phyloP scores from a whole-genome alignment of 192 early-diverging fungal species.

The Rhizoclosmatium globosum region DNA sequence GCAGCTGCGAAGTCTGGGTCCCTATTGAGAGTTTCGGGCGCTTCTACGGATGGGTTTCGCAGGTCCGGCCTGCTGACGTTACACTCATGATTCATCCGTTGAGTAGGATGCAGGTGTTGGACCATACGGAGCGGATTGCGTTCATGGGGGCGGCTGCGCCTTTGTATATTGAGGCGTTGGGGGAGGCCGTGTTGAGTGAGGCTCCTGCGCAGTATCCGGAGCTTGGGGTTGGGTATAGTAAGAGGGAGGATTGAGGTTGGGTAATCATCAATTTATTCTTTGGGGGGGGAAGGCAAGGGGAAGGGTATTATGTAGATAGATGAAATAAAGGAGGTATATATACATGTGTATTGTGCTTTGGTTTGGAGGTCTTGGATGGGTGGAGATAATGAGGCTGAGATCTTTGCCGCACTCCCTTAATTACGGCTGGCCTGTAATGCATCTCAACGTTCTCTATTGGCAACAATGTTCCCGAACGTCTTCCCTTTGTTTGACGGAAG shows the following conservation, averaged over 20 bases:
- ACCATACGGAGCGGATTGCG: slow-evolving; percentile 64
- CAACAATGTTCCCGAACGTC: too few relatives aligned
- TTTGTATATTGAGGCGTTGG: slow-evolving; percentile 52
- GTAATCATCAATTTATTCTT: too few relatives aligned
- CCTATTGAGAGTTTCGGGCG: slow-evolving; percentile 66
- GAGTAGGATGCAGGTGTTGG: slow-evolving; percentile 57
- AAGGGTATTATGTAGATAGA: too few relatives aligned
- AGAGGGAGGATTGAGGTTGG: background rate
- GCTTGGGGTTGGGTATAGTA: slow-evolving; percentile 64
- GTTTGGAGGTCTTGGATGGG: too few relatives aligned
- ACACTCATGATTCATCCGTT: slow-evolving; percentile 72
- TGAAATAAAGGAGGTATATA: too few relatives aligned
- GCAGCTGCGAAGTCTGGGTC: slow-evolving; percentile 69
- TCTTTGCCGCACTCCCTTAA: too few relatives aligned
- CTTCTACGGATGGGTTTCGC: slow-evolving; percentile 61
- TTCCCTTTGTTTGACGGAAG: too few relatives aligned
- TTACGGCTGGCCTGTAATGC: too few relatives aligned
- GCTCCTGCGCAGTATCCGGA: slow-evolving; percentile 70
- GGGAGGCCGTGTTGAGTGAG: slow-evolving; percentile 39
- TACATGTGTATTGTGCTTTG: too few relatives aligned
- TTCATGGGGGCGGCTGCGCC: slow-evolving; percentile 67
- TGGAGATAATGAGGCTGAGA: too few relatives aligned
- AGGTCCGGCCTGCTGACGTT: slow-evolving; percentile 54
- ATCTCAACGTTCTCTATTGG: too few relatives aligned
- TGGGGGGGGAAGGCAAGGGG: too few relatives aligned